Conservation (phyloP, 2,329 filamentous ascomycete genomes). For the Aspergillus flavus region DNA sequence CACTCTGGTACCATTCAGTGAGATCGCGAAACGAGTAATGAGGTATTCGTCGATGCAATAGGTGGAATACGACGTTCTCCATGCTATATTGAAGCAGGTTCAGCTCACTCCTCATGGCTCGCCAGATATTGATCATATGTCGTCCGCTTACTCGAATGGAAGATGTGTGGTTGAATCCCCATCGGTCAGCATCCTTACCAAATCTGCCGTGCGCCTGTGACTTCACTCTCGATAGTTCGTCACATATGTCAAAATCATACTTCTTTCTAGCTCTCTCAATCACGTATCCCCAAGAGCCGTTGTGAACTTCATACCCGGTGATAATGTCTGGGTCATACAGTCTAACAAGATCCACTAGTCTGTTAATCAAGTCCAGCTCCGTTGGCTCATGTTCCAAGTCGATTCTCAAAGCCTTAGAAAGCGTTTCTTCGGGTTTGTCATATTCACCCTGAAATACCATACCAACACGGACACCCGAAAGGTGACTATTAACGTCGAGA, state of each 20-base stretch:
- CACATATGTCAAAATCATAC: slow-evolving; percentile 87
- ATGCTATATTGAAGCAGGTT: slow-evolving; percentile 92
- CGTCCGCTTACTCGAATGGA: slow-evolving; percentile 90
- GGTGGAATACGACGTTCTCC: slow-evolving; percentile 92
- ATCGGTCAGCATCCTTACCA: slow-evolving; percentile 82
- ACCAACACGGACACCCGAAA: slow-evolving; percentile 63
- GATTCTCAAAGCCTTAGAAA: slow-evolving; percentile 63
- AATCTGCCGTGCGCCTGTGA: slow-evolving; percentile 79
- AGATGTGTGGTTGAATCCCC: slow-evolving; percentile 93
- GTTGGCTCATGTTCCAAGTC: slow-evolving; percentile 74
- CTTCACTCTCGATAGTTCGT: slow-evolving; percentile 89
- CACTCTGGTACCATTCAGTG: slow-evolving; percentile 78
- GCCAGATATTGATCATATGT: slow-evolving; percentile 97
- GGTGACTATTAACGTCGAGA: slow-evolving; percentile 51
- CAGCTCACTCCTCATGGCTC: slow-evolving; percentile 90
- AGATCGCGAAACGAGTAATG: slow-evolving; percentile 80
- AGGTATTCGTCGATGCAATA: slow-evolving; percentile 83
- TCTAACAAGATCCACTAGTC: slow-evolving; percentile 85
- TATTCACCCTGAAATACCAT: slow-evolving; percentile 72
- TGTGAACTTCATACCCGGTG: slow-evolving; percentile 93
- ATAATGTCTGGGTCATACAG: slow-evolving; percentile 86
- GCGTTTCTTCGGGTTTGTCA: slow-evolving; percentile 59
- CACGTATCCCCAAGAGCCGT: slow-evolving; percentile 91
- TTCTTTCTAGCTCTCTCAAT: slow-evolving; percentile 84
- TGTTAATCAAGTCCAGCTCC: slow-evolving; percentile 81